Percentiles rank a stretch among this genome's conserved stretches.
These are phyloP conservation scores for Ogataea hybrid DNA, from an alignment of 1,139 yeast species.

Conservation along the genomic window DNA sequence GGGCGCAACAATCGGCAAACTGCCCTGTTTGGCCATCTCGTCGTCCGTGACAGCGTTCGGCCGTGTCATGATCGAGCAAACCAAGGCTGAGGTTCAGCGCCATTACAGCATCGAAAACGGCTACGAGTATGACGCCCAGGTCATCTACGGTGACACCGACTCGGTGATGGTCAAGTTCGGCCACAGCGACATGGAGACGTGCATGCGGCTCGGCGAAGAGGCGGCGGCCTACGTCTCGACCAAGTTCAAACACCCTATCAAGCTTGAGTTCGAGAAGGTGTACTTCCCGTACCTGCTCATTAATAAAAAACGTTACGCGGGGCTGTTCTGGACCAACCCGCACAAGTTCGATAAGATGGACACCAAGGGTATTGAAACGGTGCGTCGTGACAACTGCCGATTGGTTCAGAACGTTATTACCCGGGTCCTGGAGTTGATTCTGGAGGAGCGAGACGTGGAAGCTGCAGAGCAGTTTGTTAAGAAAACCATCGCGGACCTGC, in stretches of 20 bases:
- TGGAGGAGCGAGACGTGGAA: constrained; percentile 86
- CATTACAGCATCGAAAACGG: constrained; percentile 80
- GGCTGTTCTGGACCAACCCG: constrained; percentile 92
- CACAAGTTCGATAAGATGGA: constrained; percentile 94
- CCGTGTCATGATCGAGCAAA: constrained; percentile 92
- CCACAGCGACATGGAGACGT: constrained; percentile 69
- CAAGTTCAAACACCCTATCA: constrained; percentile 80
- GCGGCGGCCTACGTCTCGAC: constrained; percentile 89
- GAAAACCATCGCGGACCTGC: constrained; percentile 81
- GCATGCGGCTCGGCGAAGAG: constrained; percentile 91
- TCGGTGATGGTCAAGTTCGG: constrained; percentile 99
- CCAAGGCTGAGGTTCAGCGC: constrained; percentile 82
- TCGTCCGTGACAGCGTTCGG: constrained; percentile 96
- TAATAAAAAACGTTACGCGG: constrained; percentile 96
- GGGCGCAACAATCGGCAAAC: constrained; percentile 96
- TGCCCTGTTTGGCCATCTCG: constrained; percentile 95
- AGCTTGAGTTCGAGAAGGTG: constrained; percentile 94
- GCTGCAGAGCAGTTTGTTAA: constrained; percentile 86
- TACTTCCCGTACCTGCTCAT: constrained; percentile 92
- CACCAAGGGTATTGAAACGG: constrained; percentile 98
- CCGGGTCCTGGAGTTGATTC: constrained; percentile 77
- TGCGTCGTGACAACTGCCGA: constrained; percentile 95
- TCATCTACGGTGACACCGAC: constrained; percentile 98
- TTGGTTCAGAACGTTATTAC: constrained; percentile 94
- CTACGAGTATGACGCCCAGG: constrained; percentile 76